Evolutionary conservation across 2,329 filamentous ascomycete species (phyloP), one percentile per base, ranked within the genome.

Genomic region (Colletotrichum sp.): DNA sequence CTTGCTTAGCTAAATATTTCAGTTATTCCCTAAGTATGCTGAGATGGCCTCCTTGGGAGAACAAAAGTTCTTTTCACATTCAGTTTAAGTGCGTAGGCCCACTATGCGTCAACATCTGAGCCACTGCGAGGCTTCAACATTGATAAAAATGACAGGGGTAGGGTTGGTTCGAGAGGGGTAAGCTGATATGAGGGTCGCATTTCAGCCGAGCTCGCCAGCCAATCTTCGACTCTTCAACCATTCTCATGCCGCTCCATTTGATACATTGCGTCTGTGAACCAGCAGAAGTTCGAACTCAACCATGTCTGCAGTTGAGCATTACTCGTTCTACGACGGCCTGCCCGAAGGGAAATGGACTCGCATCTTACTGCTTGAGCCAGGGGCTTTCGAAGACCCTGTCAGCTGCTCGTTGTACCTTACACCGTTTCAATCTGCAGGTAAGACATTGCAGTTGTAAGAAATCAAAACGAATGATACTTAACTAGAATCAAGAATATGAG

Each of bases 401-500:
- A 36, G 31, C n/a, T 61, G 57, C 13, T 33, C 57, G 9, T 33
- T 59, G n/a, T 61, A 61, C 21, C 57, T 33, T 11, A 33, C 12
- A 3, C 18, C n/a, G 6, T 61, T 34, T 16, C 57, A 36, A 59
- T 59, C 57, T 6, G 57, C 57, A 61, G 57, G 57, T n/a, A 21
- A 55, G 51, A 8, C 1, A 59, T n/a, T 3, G 3, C 0, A 8
- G 18, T 3, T n/a, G 11, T 11, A 12, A 43, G 18, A 43, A 0
- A 16, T n/a, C 18, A 43, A n/a, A 43, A 21, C 29, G 16, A 5
- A 58, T 6, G 12, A 9, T 24, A 0, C 24, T 29, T 3, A 58
- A 0, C 4, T 2, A 33, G n/a, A 0, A 1, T 9, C 0, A 59
- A 33, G 31, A 31, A 36, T 61, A 61, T 9, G 31, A 61, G 15